Base-by-base conservation (phyloP, 1,284 basidiomycete species). In the Fistulina hepatica region DNA sequence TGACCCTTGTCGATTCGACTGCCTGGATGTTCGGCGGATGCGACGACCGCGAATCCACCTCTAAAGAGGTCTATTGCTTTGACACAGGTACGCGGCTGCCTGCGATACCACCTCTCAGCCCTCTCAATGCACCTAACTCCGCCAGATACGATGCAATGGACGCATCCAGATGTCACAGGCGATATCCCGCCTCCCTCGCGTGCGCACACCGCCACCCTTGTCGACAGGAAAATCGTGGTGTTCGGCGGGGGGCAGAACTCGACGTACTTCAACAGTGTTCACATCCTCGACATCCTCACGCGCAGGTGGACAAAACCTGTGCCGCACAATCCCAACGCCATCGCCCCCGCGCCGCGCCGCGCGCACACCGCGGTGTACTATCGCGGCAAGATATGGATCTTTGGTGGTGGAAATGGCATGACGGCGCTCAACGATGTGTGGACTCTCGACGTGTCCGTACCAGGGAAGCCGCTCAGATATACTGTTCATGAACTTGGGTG, bases 1-100 rank as follows among this genome's bases (percentile, higher is more conserved):
- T 82, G 33, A 92, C 82, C 2, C 64, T 94, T 24, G 78, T 91
- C 16, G 88, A 90, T 42, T 75, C 79, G 39, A 63, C 75, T 17
- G 81, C 84, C 1, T 95, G 89, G 86, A 52, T 94, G 21, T 82
- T 94, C 51, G 91, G 91, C 5, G 91, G 91, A 1, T 88, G 85
- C 45, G 89, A 93, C 45, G 81, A 83, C 44, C 76, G 71, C 49
- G 76, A 75, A 7, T 81, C 76, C 44, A 81, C 75, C 60, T 13
- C 28, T 10, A 72, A 71, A 44, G 85, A 90, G 37, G 69, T 92
- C 2, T 88, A 83, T 52, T 85, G 78, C 48, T 90, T 93, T 51
- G 88, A 94, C 56, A 85, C 76, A 3, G 82, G 83, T 83, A 41
- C 46, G 73, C 58, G 5, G 13, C 13, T 11, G n/a, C 28, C 13